Evolutionary conservation across 495 filamentous ascomycete genomes (phyloP), one percentile per base, ranked within the genome.

Genomic region (Penicillium cinerascens): DNA sequence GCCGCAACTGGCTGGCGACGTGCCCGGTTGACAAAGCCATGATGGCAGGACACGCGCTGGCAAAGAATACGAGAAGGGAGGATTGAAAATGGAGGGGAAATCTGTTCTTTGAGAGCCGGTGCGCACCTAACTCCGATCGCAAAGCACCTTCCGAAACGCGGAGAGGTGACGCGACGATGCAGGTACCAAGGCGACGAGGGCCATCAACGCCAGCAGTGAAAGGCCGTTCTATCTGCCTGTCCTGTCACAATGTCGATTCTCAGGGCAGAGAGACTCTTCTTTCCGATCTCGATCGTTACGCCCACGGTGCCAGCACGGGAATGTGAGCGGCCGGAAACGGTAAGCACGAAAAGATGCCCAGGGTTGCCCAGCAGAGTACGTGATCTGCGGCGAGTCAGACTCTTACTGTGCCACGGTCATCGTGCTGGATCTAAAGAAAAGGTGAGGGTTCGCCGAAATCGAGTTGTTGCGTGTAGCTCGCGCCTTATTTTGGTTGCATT

Each of bases 1-100:
- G 87, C 64, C 87, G 82, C 58, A 97, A 75, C 70, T 95, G 88
- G 66, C 77, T 76, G 37, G 86, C 76, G 57, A 91, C 78, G 65
- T 85, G 78, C 56, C 78, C 82, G 26, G 81, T 81, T 18, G 71
- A 73, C 7, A 88, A 85, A 49, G 88, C 80, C 91, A 95, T 95
- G 65, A 54, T 80, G 60, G 55, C 33, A 54, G 44, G 53, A 42
- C 46, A 47, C 54, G 42, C 47, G 49, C 33, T 23, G 15, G 27
- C 16, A 42, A 20, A 39, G 9, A 39, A 17, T 4, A 39, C 2
- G 37, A 1, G 7, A 21, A 22, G 35, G 6, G 43, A 50, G 10
- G 23, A 49, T 51, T 39, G 44, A 49, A 42, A 51, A 44, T 48
- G 35, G 35, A 49, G 25, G 33, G 11, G 11, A 3, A 3, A 33